Conservation (phyloP, 371 early-diverging fungal genomes). For the Zychaea mexicana region DNA sequence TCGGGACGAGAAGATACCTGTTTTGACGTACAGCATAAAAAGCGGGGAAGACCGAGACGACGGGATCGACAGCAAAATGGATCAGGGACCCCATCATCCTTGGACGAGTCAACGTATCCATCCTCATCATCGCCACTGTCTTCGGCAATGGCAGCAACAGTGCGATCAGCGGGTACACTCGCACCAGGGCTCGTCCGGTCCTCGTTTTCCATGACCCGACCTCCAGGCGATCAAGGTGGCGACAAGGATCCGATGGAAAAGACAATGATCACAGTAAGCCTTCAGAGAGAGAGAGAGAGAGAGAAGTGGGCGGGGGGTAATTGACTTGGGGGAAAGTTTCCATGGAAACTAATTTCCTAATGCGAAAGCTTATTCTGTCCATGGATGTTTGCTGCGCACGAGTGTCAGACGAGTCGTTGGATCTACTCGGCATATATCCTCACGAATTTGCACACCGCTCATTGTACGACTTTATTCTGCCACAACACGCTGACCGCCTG, state of each 20-base stretch:
- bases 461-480: conserved; percentile 53
- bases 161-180: not conserved
- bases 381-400: conserved; percentile 62
- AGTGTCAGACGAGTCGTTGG: conserved; percentile 56
- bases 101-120: not conserved
- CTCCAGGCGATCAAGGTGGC: not conserved
- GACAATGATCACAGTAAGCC: conserved; percentile 12
- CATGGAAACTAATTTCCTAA: not conserved
- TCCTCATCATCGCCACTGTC: not conserved
- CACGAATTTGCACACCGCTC: conserved; percentile 62
- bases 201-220: conserved; percentile 6
- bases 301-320: not conserved
- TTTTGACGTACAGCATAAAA: conserved; percentile 79
- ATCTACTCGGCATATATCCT: conserved; percentile 60
- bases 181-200: not conserved
- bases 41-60: conserved; percentile 77
- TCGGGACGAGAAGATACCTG: conserved; percentile 72
- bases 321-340: too few relatives aligned
- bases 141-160: not conserved
- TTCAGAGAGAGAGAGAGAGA: not conserved
- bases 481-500: conserved; percentile 48
- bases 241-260: not conserved
- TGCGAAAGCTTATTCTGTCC: conserved; percentile 36
- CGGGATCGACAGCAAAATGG: conserved; percentile 35
- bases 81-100: not conserved